Percentiles rank a stretch among this genome's conserved stretches.
Conservation (phyloP, 306 rosid genomes). For the Fragaria vesca region DNA sequence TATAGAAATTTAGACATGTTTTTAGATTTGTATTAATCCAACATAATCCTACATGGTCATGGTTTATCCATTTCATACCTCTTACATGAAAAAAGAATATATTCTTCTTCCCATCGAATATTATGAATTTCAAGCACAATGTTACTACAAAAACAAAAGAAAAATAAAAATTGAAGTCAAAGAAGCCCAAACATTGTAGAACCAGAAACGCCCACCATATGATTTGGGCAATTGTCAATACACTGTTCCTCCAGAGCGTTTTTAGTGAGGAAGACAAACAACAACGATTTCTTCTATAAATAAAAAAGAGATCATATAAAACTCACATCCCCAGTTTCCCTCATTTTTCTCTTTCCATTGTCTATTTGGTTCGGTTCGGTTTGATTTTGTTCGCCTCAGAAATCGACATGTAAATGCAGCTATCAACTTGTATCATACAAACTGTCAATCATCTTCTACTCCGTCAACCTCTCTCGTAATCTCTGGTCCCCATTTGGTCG, state of each 20-base stretch:
- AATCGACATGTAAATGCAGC: slow-evolving; percentile 18
- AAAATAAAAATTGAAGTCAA: neutral
- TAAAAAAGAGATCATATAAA: neutral
- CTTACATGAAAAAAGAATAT: neutral
- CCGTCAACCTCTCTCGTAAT: slow-evolving; percentile 41
- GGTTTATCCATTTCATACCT: neutral
- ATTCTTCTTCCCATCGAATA: neutral
- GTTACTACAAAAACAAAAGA: neutral
- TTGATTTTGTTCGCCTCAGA: neutral
- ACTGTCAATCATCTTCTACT: slow-evolving; percentile 39
- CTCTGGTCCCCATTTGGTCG: slow-evolving; percentile 26
- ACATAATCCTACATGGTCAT: neutral
- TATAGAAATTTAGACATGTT: neutral
- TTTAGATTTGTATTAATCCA: neutral
- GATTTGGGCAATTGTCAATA: slow-evolving; percentile 13
- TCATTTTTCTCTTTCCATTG: neutral
- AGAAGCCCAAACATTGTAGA: neutral
- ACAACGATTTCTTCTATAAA: slow-evolving; percentile 35
- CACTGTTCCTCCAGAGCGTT: slow-evolving; percentile 7
- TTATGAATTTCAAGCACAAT: neutral
- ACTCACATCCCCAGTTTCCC: slow-evolving; percentile 3
- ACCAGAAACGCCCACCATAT: neutral
- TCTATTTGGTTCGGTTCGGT: neutral
- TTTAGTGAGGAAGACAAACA: slow-evolving; percentile 15
- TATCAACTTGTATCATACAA: neutral